Evolutionary conservation across 2,329 filamentous ascomycete species (phyloP).

Genomic region (Microdochium bolleyi): DNA sequence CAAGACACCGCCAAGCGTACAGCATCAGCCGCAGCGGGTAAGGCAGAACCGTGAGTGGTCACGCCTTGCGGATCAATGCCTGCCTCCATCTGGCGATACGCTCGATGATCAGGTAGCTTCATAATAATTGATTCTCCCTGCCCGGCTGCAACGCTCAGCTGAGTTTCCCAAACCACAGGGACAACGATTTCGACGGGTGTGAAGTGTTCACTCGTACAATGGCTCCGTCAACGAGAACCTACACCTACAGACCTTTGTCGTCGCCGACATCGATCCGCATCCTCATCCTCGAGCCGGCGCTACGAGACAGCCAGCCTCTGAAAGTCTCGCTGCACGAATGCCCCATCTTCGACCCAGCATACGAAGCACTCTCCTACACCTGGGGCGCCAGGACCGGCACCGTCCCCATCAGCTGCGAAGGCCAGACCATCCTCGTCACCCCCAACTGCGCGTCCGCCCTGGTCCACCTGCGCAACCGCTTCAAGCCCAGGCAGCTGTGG

Average conservation of each 20-base stretch:
- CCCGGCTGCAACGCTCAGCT: too few species aligned
- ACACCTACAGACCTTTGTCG: neutral
- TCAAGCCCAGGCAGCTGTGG: slow-evolving; percentile 5
- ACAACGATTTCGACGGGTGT: too few species aligned
- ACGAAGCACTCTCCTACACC: slow-evolving; percentile 9
- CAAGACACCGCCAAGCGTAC: too few species aligned
- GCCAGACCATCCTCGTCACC: slow-evolving; percentile 3
- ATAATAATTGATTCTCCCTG: too few species aligned
- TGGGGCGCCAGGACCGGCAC: slow-evolving; percentile 3
- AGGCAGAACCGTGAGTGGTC: too few species aligned
- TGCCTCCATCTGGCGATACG: too few species aligned
- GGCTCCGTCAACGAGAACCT: neutral
- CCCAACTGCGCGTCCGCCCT: slow-evolving; percentile 4
- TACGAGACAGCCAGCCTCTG: neutral
- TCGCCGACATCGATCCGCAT: neutral
- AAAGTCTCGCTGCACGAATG: neutral
- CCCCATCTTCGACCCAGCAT: neutral
- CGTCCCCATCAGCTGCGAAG: slow-evolving; percentile 3
- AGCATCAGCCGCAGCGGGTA: too few species aligned
- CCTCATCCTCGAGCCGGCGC: neutral
- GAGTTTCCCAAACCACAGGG: too few species aligned
- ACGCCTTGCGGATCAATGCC: too few species aligned
- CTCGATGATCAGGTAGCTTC: too few species aligned
- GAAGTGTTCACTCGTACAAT: too few species aligned
- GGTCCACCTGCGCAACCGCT: slow-evolving; percentile 1